Evolutionary conservation across 2,329 filamentous ascomycete genomes (phyloP).

Genomic region (Grosmannia clavigera): DNA sequence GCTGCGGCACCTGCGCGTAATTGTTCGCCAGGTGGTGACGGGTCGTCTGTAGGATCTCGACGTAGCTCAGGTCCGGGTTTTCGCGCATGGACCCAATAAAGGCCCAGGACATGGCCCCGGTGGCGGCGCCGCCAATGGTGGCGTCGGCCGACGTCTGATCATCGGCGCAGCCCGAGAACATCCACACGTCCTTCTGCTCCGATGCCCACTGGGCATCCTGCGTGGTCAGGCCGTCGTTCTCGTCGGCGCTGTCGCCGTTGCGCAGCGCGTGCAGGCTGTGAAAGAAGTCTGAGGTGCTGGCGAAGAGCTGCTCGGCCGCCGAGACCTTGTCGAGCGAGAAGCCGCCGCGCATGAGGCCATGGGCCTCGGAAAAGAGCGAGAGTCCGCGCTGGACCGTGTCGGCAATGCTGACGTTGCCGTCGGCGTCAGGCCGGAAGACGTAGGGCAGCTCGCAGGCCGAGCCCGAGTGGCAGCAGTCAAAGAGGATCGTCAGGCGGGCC

Average conservation of each 20-base stretch:
- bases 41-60: constrained; percentile 17
- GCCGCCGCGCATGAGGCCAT: constrained; percentile 34
- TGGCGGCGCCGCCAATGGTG: constrained; percentile 21
- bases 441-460: constrained; percentile 46
- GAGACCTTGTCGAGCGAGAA: constrained; percentile 31
- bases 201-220: constrained; percentile 28
- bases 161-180: constrained; percentile 27
- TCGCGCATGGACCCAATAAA: constrained; percentile 22
- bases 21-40: constrained; percentile 13
- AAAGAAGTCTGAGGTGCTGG: constrained; percentile 42
- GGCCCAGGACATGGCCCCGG: constrained; percentile 27
- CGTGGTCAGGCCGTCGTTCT: constrained; percentile 28
- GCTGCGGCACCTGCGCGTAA: constrained; percentile 17
- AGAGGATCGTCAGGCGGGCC: constrained; percentile 40
- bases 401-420: constrained; percentile 42
- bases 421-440: constrained; percentile 42
- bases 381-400: constrained; percentile 41
- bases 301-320: constrained; percentile 38
- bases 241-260: constrained; percentile 18
- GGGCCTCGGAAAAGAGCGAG: constrained; percentile 35
- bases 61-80: constrained; percentile 19
- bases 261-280: constrained; percentile 34
- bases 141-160: constrained; percentile 27
- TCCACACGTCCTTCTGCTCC: constrained; percentile 28
- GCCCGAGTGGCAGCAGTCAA: constrained; percentile 51